Evolutionary conservation across 805 yeast genomes (phyloP).

Genomic region (Cyberlindnera euphorbiae): DNA sequence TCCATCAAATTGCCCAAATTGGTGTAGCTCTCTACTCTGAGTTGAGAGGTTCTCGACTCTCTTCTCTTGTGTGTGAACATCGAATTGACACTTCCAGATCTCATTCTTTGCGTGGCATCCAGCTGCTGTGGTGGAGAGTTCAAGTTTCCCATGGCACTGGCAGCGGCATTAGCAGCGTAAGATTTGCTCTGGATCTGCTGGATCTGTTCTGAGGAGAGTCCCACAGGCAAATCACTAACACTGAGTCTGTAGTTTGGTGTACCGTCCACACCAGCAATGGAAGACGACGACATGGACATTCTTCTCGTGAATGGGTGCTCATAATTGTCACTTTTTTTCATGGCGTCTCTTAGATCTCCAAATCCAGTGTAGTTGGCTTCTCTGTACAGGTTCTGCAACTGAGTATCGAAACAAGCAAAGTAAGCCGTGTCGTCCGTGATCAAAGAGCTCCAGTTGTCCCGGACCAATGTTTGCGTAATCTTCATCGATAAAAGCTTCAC

Average conservation of each 20-base stretch:
- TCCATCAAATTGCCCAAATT: constrained; percentile 7
- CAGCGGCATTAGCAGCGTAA: too few species aligned
- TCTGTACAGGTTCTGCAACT: constrained; percentile 5
- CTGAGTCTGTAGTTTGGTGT: constrained; percentile 12
- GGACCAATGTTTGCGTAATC: constrained; percentile 9
- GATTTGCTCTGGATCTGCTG: constrained; percentile 7
- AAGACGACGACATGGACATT: too few species aligned
- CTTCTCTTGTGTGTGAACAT: constrained; percentile 1
- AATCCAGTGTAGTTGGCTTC: constrained; percentile 9
- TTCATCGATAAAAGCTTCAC: constrained; percentile 44
- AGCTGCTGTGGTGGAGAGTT: too few species aligned
- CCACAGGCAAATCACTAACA: constrained; percentile 10
- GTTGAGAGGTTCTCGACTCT: constrained; percentile 6
- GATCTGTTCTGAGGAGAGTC: constrained; percentile 9
- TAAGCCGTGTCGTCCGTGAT: background rate
- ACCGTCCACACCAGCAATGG: background rate
- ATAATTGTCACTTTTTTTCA: background rate
- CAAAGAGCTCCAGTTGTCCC: constrained; percentile 16
- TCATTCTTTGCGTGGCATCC: too few species aligned
- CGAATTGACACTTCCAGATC: constrained; percentile 2
- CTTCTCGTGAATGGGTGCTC: background rate
- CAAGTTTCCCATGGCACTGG: background rate
- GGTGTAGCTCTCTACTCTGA: constrained; percentile 9
- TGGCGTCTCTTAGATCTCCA: constrained; percentile 9
- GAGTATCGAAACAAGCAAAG: constrained; percentile 5